Evolutionary conservation across 2,329 filamentous ascomycete genomes (phyloP), one percentile per base, ranked within the genome.

Genomic region (Venturia pyrina): DNA sequence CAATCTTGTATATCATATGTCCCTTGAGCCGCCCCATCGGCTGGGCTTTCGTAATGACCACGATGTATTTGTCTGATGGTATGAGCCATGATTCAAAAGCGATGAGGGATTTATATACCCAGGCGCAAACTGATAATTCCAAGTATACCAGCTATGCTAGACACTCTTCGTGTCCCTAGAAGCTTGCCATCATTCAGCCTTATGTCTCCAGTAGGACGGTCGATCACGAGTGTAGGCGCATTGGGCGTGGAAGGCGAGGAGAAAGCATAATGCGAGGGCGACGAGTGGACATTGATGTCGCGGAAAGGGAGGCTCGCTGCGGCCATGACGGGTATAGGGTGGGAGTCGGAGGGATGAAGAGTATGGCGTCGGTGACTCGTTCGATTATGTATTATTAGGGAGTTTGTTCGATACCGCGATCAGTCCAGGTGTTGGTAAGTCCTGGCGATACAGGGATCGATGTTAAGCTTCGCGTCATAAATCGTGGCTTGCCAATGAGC

Each of bases 201-300:
- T 64, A 98, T 80, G 77, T 98, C 93, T 68, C 95, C 95, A 17
- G 92, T 95, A 11, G 95, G 95, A 65, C 95, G 87, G 73, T 98
- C 95, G 70, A 99, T 85, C 17, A 96, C 87, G 63, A 99, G 83
- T 11, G 91, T 91, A 17, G 91, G 91, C 37, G 93, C 89, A 78
- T 93, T 87, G 68, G 93, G 92, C 3, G 92, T 93, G 0, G 95
- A 98, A 37, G 95, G 95, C 37, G 95, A 99, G 48, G 91, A 93
- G 78, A 99, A 99, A 72, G 92, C 91, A 82, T 99, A 99, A 75
- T 95, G 89, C 72, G 93, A 91, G 72, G 90, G 83, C 64, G 93
- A 92, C 70, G 92, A 90, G 78, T 96, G 92, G 76, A 99, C 87
- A 77, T 98, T 99, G 81, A 98, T 96, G 81, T 99, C 95, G 75